Evolutionary conservation across 768 basidiomycete genomes (phyloP), one percentile per base, ranked within the genome.

Genomic region (Rhizopogon sp.): DNA sequence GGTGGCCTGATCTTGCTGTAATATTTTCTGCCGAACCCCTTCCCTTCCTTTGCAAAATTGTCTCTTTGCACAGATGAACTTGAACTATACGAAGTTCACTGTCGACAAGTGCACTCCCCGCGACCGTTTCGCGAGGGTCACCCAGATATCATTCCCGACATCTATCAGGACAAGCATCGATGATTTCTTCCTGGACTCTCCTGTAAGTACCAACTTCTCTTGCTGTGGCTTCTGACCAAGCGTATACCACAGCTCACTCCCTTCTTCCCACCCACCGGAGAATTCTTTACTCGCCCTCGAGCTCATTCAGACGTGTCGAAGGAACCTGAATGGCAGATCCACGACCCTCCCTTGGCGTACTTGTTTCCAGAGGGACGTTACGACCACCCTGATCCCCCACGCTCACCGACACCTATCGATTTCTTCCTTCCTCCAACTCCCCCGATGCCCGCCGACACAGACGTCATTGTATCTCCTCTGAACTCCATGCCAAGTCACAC

Each of bases 121-220:
- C n/a, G 70, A 66, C 53, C 63, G 45, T 45, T 66, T 54, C 40
- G 54, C 53, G 5, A 58, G 60, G 29, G 14, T 22, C 20, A 61
- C 66, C 25, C 70, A 66, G 9, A 58, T 70, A 16, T 70, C 70
- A 5, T 70, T 70, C 37, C 70, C 68, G n/a, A 71, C 60, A 51
- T 71, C 70, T 13, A 65, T 62, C 52, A 60, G 64, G 56, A 70
- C 68, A 10, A 71, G 66, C 47, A 52, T 65, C 29, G 69, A 70
- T 43, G 69, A 70, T 56, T 54, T 65, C 50, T 62, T 60, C 54
- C 57, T 70, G 43, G 64, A 63, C 40, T 60, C 66, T 0, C 68
- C 63, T 40, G 69, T 70, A 54, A 0, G 68, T 60, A 20, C n/a
- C 1, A 6, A 11, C 14, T 31, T 1, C 35, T n/a, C 31, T 47